Base-by-base conservation (phyloP, 1,284 basidiomycete genomes). In the Kwoniella shivajii region DNA sequence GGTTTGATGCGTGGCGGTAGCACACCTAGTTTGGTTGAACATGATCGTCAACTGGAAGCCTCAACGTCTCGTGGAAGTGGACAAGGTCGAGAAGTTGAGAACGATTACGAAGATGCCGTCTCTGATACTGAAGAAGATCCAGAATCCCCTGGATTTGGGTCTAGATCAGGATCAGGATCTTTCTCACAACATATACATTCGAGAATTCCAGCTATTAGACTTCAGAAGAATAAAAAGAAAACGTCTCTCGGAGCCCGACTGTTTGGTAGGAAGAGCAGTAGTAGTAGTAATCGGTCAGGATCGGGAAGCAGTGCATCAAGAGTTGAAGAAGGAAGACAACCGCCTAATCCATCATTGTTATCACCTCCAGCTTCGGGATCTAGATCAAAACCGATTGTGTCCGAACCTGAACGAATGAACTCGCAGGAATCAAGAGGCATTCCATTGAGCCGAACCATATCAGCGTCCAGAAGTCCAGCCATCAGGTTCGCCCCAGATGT, bases 401-500 rank as follows among this genome's bases (percentile, higher is more conserved):
- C 30, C 6, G 50, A 56, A 38, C 58, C 58, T 11, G 54, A 56
- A 44, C 38, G n/a, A 6, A 43, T 50, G 22, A 34, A 43, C 7
- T 30, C 46, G 2, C 33, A 39, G 6, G 54, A 51, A 30, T 36
- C 27, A 24, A 18, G 50, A 20, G 54, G 51, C 20, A 55, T 59
- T 18, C 61, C 51, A 5, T 56, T 59, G 29, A 60, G 51, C 4
- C 45, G 50, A 16, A 55, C 48, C 13, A 38, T 52, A 13, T 52
- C 54, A n/a, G 31, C 51, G 3, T 37, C 41, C 26, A 31, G 56
- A 41, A 57, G 41, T 47, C 60, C 68, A 9, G 63, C 73, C 9
- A 67, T 76, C 36, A 60, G 76, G 24, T 78, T 78, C 46, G 75
- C 75, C 9, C 63, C 63, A 6, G 69, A 74, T 34, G 50, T 51